Conservation (phyloP, 352 stramenopile species). For the Phytophthora meadii region DNA sequence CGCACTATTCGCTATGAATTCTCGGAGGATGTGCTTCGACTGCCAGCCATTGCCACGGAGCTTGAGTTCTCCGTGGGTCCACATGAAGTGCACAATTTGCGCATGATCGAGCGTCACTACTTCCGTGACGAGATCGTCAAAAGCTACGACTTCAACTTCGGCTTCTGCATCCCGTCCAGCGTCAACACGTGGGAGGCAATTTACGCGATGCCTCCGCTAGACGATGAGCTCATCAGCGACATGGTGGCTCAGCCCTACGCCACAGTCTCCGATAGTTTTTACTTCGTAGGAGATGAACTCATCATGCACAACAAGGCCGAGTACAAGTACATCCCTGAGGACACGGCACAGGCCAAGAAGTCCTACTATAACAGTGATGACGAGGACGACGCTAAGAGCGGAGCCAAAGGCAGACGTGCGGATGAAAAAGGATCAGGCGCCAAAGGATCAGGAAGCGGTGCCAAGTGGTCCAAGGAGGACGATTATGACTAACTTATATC, state of each 20-base stretch:
- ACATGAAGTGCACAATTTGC: slow-evolving; percentile 90
- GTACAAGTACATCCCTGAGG: slow-evolving; percentile 95
- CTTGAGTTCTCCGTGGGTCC: slow-evolving; percentile 94
- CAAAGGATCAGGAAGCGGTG: slow-evolving; percentile 42
- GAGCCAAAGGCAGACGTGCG: slow-evolving; percentile 52
- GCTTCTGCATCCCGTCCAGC: slow-evolving; percentile 96
- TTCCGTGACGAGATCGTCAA: slow-evolving; percentile 95
- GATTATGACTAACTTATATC: slow-evolving; percentile 84
- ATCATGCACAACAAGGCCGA: slow-evolving; percentile 97
- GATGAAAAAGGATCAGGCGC: slow-evolving; percentile 64
- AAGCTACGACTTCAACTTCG: slow-evolving; percentile 97
- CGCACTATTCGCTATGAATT: slow-evolving; percentile 96
- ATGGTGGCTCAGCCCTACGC: slow-evolving; percentile 95
- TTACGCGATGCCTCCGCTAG: slow-evolving; percentile 93
- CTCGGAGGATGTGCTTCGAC: slow-evolving; percentile 92
- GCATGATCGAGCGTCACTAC: slow-evolving; percentile 98
- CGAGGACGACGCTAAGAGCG: slow-evolving; percentile 72
- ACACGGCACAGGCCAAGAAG: slow-evolving; percentile 91
- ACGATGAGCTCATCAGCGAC: slow-evolving; percentile 94
- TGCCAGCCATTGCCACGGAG: slow-evolving; percentile 90
- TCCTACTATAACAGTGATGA: slow-evolving; percentile 92
- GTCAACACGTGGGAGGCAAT: slow-evolving; percentile 97
- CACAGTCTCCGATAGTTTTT: slow-evolving; percentile 96
- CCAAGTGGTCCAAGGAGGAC: slow-evolving; percentile 92
- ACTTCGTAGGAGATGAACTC: slow-evolving; percentile 96